Conservation (phyloP, 2,329 filamentous ascomycete genomes). For the Aspergillus terreus region DNA sequence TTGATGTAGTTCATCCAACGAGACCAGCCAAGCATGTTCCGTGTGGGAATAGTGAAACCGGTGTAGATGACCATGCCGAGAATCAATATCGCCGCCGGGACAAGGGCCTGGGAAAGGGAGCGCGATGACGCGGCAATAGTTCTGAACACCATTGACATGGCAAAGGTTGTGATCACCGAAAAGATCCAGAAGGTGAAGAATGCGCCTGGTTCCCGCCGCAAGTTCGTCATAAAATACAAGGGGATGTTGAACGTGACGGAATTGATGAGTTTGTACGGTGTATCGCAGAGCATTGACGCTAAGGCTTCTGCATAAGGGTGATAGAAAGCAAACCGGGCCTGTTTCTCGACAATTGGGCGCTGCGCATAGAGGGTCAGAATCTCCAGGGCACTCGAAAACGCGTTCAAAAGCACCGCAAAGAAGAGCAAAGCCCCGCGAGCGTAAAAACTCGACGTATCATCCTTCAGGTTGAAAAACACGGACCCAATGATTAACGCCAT, state of each 20-base stretch:
- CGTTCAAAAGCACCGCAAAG: slow-evolving; percentile 80
- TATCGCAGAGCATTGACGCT: slow-evolving; percentile 22
- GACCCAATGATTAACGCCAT: slow-evolving; percentile 72
- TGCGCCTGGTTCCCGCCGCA: slow-evolving; percentile 69
- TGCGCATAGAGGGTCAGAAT: slow-evolving; percentile 15
- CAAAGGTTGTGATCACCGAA: slow-evolving; percentile 52
- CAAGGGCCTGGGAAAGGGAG: slow-evolving; percentile 55
- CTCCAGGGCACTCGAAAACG: slow-evolving; percentile 70
- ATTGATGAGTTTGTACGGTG: slow-evolving; percentile 72
- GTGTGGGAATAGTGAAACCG: slow-evolving; percentile 36
- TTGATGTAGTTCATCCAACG: slow-evolving; percentile 77
- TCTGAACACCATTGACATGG: slow-evolving; percentile 81
- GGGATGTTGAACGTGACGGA: slow-evolving; percentile 69
- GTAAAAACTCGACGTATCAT: slow-evolving; percentile 66
- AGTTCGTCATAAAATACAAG: slow-evolving; percentile 80
- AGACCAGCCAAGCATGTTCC: slow-evolving; percentile 70
- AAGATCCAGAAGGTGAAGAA: slow-evolving; percentile 71
- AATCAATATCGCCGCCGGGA: slow-evolving; percentile 47
- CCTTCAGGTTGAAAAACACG: slow-evolving; percentile 68
- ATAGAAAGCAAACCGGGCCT: slow-evolving; percentile 13
- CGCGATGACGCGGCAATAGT: slow-evolving; percentile 69
- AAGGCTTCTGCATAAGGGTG: slow-evolving; percentile 9
- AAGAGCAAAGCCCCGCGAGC: slow-evolving; percentile 66
- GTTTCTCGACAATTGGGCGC: slow-evolving; percentile 14
- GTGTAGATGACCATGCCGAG: slow-evolving; percentile 42